Base-by-base conservation (phyloP, 306 rosid species). In the Trifolium pratense region DNA sequence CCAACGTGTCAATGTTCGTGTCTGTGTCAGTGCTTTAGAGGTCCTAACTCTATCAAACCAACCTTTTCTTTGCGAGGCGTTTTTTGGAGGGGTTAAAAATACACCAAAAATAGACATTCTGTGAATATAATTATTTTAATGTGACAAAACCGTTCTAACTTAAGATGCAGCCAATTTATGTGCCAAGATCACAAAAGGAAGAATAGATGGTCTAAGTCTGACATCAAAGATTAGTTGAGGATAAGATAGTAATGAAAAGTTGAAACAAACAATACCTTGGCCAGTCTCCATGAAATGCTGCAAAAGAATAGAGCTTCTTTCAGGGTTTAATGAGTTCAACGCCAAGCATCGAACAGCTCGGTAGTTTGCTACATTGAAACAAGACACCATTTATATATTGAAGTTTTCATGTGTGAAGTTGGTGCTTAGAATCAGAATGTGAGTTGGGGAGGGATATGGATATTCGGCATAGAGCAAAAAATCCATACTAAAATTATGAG, bases 261-360 rank as follows among this genome's bases (percentile, higher is more conserved):
- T 63, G 71, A 65, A 72, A 46, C 29, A 32, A 79, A 75, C 13
- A 78, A 65, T 87, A 93, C 97, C 97, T 85, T 84, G 84, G 75
- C 90, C 91, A 29, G 87, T 84, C 82, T 58, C 59, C 74, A 86
- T 70, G 79, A 88, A 93, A 86, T 88, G 87, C 58, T 79, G 92
- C 86, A 91, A 84, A 70, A 85, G 84, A 78, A 91, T 89, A 80
- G 96, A 86, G 84, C 87, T 80, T 78, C 98, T 89, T 82, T 80
- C 83, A 71, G 94, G 86, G 84, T 94, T 94, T 87, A 94, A 68
- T 59, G 97, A 86, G 66, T 78, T 86, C 85, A 94, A 73, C 18
- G 88, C 88, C 76, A 94, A 90, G 82, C 96, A 91, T 66, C 84
- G 79, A 65, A 94, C 97, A 75, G 98, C 98, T 86, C 37, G 84